A percentile compares a stretch with the other conserved stretches of the same genome.
phyloP scores from a whole-genome alignment of 2,329 filamentous ascomycete species.

The Celoporthe dispersa region DNA sequence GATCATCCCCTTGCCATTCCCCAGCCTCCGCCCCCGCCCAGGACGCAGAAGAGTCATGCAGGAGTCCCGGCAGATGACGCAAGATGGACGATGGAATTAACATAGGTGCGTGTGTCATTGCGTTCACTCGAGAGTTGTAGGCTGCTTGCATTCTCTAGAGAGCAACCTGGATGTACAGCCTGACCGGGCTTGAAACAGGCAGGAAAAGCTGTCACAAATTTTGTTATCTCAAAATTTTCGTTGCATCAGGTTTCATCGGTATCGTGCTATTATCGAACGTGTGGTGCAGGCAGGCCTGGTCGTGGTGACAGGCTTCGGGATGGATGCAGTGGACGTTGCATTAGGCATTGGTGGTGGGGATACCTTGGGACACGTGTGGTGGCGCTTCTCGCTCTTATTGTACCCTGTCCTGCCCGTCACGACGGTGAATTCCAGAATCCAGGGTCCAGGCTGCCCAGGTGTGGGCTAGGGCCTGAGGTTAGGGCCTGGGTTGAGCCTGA shows the following conservation, averaged over 20 bases:
- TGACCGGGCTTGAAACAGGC: no score
- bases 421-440: neutral
- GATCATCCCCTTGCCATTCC: neutral
- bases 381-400: neutral
- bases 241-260: neutral
- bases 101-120: neutral
- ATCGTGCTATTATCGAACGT: neutral
- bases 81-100: no score
- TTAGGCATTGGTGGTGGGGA: neutral
- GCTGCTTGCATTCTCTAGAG: no score
- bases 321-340: neutral
- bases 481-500: slow-evolving; percentile 5
- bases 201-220: neutral
- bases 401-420: neutral
- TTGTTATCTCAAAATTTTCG: neutral
- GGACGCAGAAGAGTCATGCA: slow-evolving; percentile 3
- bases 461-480: neutral
- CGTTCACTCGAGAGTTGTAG: neutral
- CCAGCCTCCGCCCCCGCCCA: neutral
- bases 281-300: neutral
- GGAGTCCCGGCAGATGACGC: neutral
- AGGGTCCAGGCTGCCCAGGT: slow-evolving; percentile 3
- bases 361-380: slow-evolving; percentile 4
- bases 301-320: neutral
- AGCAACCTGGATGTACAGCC: neutral